Percentiles rank a stretch among this genome's conserved stretches.
Evolutionary conservation across 2,329 filamentous ascomycete genomes (phyloP).

Genomic region (Beauveria pseudobassiana): DNA sequence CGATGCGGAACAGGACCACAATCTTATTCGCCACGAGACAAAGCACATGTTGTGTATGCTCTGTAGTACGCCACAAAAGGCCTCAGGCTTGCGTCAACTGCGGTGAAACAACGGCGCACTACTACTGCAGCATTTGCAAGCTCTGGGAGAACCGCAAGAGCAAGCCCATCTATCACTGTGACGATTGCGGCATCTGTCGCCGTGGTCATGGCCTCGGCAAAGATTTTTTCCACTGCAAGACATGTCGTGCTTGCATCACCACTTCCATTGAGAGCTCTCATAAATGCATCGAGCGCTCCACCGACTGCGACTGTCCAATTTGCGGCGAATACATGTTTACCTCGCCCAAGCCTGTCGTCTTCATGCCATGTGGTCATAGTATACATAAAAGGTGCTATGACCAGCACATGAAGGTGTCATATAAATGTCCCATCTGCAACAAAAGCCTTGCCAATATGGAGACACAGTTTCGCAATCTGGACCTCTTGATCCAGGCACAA

Average conservation of each 20-base stretch:
- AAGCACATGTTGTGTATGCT: constrained; percentile 98
- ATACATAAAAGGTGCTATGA: constrained; percentile 88
- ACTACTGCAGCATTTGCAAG: constrained; percentile 93
- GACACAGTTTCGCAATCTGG: constrained; percentile 82
- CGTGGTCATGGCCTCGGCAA: constrained; percentile 87
- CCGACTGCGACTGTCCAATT: constrained; percentile 93
- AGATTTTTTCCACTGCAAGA: constrained; percentile 98
- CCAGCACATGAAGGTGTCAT: constrained; percentile 80
- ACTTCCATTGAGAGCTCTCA: constrained; percentile 80
- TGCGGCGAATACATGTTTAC: constrained; percentile 97
- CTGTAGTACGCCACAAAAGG: constrained; percentile 77
- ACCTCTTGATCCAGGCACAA: constrained; percentile 77
- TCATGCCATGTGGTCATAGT: constrained; percentile 92
- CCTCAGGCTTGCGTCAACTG: constrained; percentile 72
- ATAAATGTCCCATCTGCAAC: constrained; percentile 94
- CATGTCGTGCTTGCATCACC: constrained; percentile 88
- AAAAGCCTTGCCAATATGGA: constrained; percentile 98
- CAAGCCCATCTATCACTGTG: constrained; percentile 93
- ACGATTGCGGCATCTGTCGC: constrained; percentile 91
- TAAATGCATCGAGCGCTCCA: constrained; percentile 89
- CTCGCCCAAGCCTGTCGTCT: constrained; percentile 78
- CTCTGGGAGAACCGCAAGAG: constrained; percentile 90
- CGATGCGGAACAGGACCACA: constrained; percentile 72
- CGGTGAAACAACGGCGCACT: constrained; percentile 69
- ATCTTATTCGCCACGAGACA: constrained; percentile 72